Conservation (phyloP, 805 yeast species). For the Metschnikowia lunata region DNA sequence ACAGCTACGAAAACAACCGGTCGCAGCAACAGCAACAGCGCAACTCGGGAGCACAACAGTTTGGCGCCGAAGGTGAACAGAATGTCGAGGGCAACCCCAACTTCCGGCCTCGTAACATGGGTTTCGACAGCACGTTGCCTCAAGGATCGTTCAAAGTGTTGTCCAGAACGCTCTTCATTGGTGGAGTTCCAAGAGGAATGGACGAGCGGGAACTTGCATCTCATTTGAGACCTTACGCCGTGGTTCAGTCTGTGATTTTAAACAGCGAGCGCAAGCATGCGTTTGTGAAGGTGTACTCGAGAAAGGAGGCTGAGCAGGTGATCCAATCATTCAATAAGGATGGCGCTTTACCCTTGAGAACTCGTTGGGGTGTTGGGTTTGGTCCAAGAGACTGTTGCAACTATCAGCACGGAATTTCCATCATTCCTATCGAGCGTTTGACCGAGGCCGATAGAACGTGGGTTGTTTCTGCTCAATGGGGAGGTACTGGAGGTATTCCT, state of each 20-base stretch:
- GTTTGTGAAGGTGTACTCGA: slow-evolving; percentile 87
- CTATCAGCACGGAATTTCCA: slow-evolving; percentile 83
- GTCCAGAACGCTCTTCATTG: slow-evolving; percentile 88
- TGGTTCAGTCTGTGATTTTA: slow-evolving; percentile 84
- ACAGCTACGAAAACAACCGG: neutral
- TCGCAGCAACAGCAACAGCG: slow-evolving; percentile 16
- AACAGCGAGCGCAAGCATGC: slow-evolving; percentile 92
- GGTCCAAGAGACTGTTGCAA: slow-evolving; percentile 99
- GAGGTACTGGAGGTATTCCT: slow-evolving; percentile 91
- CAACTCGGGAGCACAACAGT: slow-evolving; percentile 12
- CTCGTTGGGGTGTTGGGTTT: slow-evolving; percentile 98
- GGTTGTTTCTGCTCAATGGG: slow-evolving; percentile 90
- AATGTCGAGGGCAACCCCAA: slow-evolving; percentile 71
- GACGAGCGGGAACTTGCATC: slow-evolving; percentile 66
- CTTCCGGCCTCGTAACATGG: slow-evolving; percentile 69
- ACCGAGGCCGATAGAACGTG: slow-evolving; percentile 93
- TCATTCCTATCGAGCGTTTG: slow-evolving; percentile 79
- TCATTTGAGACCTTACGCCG: slow-evolving; percentile 78
- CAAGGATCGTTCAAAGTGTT: slow-evolving; percentile 76
- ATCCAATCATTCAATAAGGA: slow-evolving; percentile 68
- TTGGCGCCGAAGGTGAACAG: slow-evolving; percentile 48
- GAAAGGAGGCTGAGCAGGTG: slow-evolving; percentile 86
- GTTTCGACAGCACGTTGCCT: slow-evolving; percentile 67
- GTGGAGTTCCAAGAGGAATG: slow-evolving; percentile 86
- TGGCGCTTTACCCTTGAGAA: slow-evolving; percentile 63